phyloP scores from a whole-genome alignment of 306 rosid genomes.

The Cyclanthera cordifolia region DNA sequence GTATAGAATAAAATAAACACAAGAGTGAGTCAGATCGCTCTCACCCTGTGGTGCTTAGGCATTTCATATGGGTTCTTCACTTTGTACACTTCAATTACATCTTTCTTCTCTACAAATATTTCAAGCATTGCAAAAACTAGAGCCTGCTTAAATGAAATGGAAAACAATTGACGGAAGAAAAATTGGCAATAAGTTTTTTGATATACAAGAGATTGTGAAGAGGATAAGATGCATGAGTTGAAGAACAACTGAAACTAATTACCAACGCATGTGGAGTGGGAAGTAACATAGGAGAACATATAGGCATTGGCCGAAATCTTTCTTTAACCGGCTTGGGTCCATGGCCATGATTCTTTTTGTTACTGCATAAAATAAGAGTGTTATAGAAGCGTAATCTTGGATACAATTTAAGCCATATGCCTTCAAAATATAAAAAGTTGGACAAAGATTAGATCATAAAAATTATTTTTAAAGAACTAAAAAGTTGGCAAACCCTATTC shows the following conservation, averaged over 20 bases:
- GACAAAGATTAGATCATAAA: no score
- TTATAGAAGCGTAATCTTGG: constrained; percentile 18
- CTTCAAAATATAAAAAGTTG: neutral
- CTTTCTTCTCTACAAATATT: neutral
- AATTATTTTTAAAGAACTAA: no score
- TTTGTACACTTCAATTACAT: neutral
- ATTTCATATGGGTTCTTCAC: neutral
- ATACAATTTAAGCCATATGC: neutral
- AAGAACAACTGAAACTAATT: constrained; percentile 17
- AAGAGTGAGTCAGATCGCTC: no score
- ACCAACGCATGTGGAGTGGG: constrained; percentile 98
- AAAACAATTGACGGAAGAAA: neutral
- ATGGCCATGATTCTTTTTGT: constrained; percentile 41
- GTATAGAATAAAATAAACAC: constrained; percentile 19
- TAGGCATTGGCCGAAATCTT: constrained; percentile 87
- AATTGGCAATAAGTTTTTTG: neutral
- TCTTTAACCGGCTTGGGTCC: constrained; percentile 48
- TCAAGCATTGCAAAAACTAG: neutral
- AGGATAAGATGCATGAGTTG: neutral
- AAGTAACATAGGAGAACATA: constrained; percentile 80
- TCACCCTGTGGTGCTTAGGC: no score
- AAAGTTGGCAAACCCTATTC: no score
- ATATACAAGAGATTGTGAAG: neutral
- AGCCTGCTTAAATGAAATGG: neutral
- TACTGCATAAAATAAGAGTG: constrained; percentile 34